phyloP scores from a whole-genome alignment of 306 rosid species.

The Dicorynia guianensis region DNA sequence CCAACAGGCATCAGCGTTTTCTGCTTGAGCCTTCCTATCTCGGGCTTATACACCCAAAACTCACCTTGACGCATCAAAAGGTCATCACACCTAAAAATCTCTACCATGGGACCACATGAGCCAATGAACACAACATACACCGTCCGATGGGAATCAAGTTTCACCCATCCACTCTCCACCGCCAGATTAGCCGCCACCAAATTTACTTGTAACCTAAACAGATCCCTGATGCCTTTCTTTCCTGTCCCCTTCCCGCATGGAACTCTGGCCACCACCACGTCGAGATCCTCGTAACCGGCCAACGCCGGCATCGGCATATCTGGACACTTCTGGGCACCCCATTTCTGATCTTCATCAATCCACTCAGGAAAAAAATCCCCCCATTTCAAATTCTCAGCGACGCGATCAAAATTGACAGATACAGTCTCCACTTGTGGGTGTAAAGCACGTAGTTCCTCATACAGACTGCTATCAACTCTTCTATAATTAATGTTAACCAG shows the following conservation, averaged over 20 bases:
- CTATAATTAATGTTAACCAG: constrained; percentile 51
- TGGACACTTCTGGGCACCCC: constrained; percentile 55
- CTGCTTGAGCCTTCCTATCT: constrained; percentile 65
- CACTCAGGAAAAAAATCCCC: constrained; percentile 61
- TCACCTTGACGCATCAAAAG: constrained; percentile 52
- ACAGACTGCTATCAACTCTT: not conserved
- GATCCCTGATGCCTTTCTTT: constrained; percentile 57
- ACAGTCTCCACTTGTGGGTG: constrained; percentile 37
- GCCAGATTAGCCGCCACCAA: constrained; percentile 79
- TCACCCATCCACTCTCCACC: constrained; percentile 58
- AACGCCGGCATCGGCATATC: constrained; percentile 58
- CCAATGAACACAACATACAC: constrained; percentile 76
- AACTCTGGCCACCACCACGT: constrained; percentile 62
- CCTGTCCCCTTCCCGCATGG: constrained; percentile 55
- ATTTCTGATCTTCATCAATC: constrained; percentile 63
- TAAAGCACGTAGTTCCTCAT: constrained; percentile 27
- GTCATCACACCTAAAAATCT: constrained; percentile 89
- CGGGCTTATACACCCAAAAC: constrained; percentile 70
- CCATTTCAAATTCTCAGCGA: constrained; percentile 49
- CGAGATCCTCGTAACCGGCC: constrained; percentile 48
- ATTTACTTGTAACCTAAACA: constrained; percentile 74
- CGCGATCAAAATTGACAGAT: constrained; percentile 45
- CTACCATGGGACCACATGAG: constrained; percentile 81
- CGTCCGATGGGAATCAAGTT: constrained; percentile 39
- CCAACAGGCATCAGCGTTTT: constrained; percentile 77